Evolutionary conservation across 139 green algal genomes (phyloP).

Genomic region (Pycnococcus provasolii): DNA sequence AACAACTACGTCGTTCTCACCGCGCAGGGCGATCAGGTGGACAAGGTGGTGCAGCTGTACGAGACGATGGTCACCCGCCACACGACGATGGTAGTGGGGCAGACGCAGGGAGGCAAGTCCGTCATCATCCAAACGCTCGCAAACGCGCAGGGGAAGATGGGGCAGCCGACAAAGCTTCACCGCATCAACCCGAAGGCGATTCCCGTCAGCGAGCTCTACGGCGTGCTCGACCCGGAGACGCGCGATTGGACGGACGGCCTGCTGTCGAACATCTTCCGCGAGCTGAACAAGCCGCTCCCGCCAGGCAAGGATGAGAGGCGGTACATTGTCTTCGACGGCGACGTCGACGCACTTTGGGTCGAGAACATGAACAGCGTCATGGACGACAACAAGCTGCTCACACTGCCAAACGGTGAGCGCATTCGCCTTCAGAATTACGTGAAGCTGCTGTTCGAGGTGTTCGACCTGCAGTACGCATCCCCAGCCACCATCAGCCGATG

Average conservation of each 20-base stretch:
- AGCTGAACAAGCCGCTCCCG: slow-evolving; percentile 59
- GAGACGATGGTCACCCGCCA: slow-evolving; percentile 74
- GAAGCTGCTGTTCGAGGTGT: slow-evolving; percentile 71
- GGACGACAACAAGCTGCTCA: slow-evolving; percentile 81
- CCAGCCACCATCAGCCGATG: slow-evolving; percentile 64
- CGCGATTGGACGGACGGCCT: slow-evolving; percentile 75
- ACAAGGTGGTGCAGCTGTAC: slow-evolving; percentile 78
- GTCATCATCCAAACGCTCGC: slow-evolving; percentile 73
- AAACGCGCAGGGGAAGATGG: slow-evolving; percentile 58
- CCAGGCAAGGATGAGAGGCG: slow-evolving; percentile 44
- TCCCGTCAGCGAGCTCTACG: slow-evolving; percentile 62
- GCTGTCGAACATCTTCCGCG: slow-evolving; percentile 64
- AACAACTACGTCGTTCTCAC: slow-evolving; percentile 36
- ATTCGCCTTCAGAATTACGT: slow-evolving; percentile 65
- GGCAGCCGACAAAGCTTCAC: slow-evolving; percentile 59
- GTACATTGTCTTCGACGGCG: slow-evolving; percentile 71
- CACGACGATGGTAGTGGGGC: slow-evolving; percentile 75
- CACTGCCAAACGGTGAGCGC: slow-evolving; percentile 70
- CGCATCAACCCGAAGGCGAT: slow-evolving; percentile 67
- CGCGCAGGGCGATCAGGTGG: slow-evolving; percentile 50
- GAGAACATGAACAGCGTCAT: slow-evolving; percentile 84
- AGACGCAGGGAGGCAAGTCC: slow-evolving; percentile 73
- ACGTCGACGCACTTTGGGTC: slow-evolving; percentile 77
- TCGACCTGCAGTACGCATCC: slow-evolving; percentile 52
- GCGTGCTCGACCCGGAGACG: slow-evolving; percentile 61